phyloP scores from a whole-genome alignment of 2,329 filamentous ascomycete species.

The Aureobasidium sp. region DNA sequence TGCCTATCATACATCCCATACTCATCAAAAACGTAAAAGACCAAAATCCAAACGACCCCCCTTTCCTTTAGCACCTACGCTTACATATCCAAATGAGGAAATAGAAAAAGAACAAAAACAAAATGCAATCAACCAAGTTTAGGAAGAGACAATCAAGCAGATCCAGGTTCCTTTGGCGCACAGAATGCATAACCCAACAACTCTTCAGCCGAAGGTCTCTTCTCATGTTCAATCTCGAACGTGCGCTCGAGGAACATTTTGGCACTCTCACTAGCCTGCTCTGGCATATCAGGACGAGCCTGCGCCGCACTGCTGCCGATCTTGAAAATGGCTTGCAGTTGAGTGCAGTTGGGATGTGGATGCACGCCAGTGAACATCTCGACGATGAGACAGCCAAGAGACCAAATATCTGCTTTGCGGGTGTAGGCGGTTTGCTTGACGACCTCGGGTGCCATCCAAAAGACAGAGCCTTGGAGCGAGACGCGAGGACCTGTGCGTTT shows the following conservation, averaged over 20 bases:
- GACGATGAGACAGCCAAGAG: constrained; percentile 93
- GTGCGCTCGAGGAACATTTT: constrained; percentile 86
- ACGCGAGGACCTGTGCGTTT: constrained; percentile 67
- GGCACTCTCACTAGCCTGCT: constrained; percentile 86
- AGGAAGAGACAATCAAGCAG: neutral
- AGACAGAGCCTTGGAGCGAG: constrained; percentile 96
- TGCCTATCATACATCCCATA: no score
- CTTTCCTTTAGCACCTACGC: constrained; percentile 15
- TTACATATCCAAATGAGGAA: constrained; percentile 9
- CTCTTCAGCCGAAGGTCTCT: constrained; percentile 92
- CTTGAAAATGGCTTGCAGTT: constrained; percentile 98
- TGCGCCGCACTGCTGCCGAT: constrained; percentile 66
- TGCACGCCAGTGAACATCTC: constrained; percentile 99
- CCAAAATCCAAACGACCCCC: neutral
- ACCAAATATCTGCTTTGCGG: constrained; percentile 99
- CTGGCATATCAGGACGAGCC: constrained; percentile 82
- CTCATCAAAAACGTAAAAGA: neutral
- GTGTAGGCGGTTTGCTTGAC: constrained; percentile 99
- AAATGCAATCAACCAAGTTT: neutral
- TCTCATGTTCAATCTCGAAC: constrained; percentile 96
- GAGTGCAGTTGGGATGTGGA: constrained; percentile 96
- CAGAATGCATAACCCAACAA: constrained; percentile 82
- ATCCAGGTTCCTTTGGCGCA: constrained; percentile 18
- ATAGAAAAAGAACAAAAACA: neutral
- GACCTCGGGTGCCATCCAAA: constrained; percentile 99